Base-by-base conservation (phyloP, 2,329 filamentous ascomycete species). In the Fonsecaea erecta region DNA sequence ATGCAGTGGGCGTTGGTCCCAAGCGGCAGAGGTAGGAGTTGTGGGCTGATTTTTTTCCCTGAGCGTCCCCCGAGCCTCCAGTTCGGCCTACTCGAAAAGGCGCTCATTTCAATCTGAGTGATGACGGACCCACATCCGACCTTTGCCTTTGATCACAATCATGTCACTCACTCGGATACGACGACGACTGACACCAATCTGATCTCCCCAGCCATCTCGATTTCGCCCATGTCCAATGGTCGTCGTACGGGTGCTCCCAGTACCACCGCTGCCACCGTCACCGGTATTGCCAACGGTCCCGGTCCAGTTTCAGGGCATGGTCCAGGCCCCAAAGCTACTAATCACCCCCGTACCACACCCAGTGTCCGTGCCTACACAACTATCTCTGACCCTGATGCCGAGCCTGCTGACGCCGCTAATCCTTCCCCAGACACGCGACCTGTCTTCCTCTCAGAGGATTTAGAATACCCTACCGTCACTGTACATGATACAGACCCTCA, bases 331-430 rank as follows among this genome's bases (percentile, higher is more conserved):
- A 51, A 57, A 66, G 64, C 61, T 69, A 69, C 64, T 67, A 69
- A 69, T 67, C 64, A 65, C 53, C 56, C 35, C 40, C 52, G 37
- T 56, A 48, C 46, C 58, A 54, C 61, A 52, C 21, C 57, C 51
- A 63, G 53, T 61, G 46, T 52, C 46, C 12, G 34, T 34, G 54
- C 57, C 52, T 64, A 51, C 30, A 46, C 64, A 7, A 61, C 59
- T 52, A 63, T 57, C 63, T 62, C 52, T 66, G 37, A 63, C 40
- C 60, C 35, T 57, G 32, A 66, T 46, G 58, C 66, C 60, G 61
- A 65, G 59, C 59, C 63, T 69, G 68, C 70, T 70, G 68, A 70
- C 66, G 61, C 60, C 59, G 63, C 68, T 69, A 68, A 66, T 66
- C 66, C 65, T 58, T 63, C 63, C 62, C 62, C 63, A 62, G 65